Evolutionary conservation across 352 stramenopile genomes (phyloP).

Genomic region (Saprolegnia diclina): DNA sequence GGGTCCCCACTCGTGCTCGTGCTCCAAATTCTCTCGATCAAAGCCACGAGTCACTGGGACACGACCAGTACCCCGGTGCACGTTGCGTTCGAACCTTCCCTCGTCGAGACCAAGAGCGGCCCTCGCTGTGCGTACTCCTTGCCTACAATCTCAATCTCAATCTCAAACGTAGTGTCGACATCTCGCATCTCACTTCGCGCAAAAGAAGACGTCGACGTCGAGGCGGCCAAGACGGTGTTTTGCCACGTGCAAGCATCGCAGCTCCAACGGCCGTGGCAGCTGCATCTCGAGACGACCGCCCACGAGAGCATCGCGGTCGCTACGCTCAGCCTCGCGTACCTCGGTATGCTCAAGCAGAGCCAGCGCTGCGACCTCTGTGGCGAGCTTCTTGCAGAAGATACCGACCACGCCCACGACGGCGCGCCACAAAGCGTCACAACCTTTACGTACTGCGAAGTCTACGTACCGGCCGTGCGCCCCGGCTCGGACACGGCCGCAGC

Average conservation of each 20-base stretch:
- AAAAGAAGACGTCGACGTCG: conserved; percentile 4
- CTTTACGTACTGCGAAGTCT: conserved; percentile 14
- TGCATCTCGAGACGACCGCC: neutral
- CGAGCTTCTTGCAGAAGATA: neutral
- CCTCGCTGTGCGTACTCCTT: neutral
- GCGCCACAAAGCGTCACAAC: neutral
- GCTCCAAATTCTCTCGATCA: conserved; percentile 11
- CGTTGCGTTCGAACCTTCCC: neutral
- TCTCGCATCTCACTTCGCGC: neutral
- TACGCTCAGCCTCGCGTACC: conserved; percentile 3
- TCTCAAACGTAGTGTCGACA: conserved; percentile 2
- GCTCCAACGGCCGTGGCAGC: neutral
- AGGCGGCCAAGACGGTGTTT: neutral
- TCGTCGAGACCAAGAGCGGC: neutral
- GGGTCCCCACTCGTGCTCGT: neutral
- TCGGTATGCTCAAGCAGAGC: neutral
- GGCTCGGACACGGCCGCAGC: neutral
- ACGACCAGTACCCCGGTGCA: neutral
- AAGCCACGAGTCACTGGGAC: neutral
- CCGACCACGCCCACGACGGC: neutral
- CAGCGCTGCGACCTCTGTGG: conserved; percentile 1
- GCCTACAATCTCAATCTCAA: neutral
- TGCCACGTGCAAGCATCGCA: neutral
- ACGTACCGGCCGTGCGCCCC: neutral
- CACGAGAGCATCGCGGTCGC: neutral